Evolutionary conservation across 164 flowering plant species (phyloP), one percentile per base, ranked within the genome.

Genomic region (Dillenia suffruticosa): DNA sequence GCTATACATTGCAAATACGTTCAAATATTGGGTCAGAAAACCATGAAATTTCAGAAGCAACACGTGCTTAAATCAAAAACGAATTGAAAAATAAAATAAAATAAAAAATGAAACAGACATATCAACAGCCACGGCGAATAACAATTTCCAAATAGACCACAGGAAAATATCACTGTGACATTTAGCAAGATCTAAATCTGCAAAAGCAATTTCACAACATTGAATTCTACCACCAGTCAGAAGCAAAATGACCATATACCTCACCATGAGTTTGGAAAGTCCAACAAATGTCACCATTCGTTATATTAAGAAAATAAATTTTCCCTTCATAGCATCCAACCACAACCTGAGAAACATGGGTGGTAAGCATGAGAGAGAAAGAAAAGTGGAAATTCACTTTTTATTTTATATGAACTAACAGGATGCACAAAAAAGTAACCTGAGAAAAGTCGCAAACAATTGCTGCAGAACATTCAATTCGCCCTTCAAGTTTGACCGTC

Each of bases 261-360:
- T 90, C 98, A 49, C 90, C 97, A 62, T 64, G 56, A 8, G 95
- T 87, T 70, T 82, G 85, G 68, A 93, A 93, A 45, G 69, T 69
- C 97, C 97, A 93, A 55, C 72, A 67, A 63, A 86, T 70, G 49
- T 63, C 62, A n/a, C 98, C 98, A 72, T 69, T 81, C 57, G 58
- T 63, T 62, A 81, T 79, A 72, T 90, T 83, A 57, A 93, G 77
- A 77, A 93, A 90, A 70, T 93, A 90, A 51, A 93, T 76, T 62
- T 83, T 88, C 61, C 98, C 98, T 56, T 74, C 68, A 67, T 87
- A 93, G 68, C 98, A 90, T 68, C 97, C 98, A 73, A 90, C 97
- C 15, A 89, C 89, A 64, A 88, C 85, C 94, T 88, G 19, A 65
- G 52, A 62, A 7, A 46, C 10, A 55, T 13, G 46, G 55, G 49